Evolutionary conservation across 1,284 basidiomycete species (phyloP).

Genomic region (Cutaneotrichosporon sp.): DNA sequence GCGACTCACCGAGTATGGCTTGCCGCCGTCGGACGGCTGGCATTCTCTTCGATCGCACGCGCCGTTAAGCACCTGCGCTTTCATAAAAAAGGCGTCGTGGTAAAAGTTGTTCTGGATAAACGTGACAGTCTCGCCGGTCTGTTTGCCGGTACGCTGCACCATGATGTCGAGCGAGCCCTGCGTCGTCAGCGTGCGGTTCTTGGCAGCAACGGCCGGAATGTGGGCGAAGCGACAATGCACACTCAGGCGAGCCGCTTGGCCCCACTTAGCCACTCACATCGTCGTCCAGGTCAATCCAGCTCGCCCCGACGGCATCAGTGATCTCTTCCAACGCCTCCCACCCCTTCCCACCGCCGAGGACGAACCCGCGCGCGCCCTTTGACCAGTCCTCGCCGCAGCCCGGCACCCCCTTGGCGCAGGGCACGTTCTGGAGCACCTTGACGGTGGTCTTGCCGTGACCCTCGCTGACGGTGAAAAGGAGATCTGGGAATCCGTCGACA

Average conservation of each 20-base stretch:
- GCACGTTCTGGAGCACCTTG: conserved; percentile 65
- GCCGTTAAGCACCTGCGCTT: conserved; percentile 89
- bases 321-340: conserved; percentile 60
- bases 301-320: conserved; percentile 70
- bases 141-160: conserved; percentile 72
- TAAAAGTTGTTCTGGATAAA: conserved; percentile 98
- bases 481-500: conserved; percentile 90
- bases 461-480: conserved; percentile 60
- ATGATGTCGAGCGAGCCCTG: conserved; percentile 90
- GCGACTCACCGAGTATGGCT: conserved; percentile 63
- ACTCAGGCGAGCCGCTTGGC: neutral
- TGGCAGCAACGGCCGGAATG: too few species aligned
- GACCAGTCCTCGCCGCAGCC: conserved; percentile 27
- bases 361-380: conserved; percentile 54
- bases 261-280: conserved; percentile 60
- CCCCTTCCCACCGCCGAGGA: conserved; percentile 61
- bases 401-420: conserved; percentile 54
- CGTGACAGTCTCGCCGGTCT: conserved; percentile 52
- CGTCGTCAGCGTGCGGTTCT: neutral
- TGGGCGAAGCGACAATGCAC: too few species aligned
- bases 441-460: conserved; percentile 42
- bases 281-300: conserved; percentile 91
- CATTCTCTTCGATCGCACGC: conserved; percentile 76
- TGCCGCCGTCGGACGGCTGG: conserved; percentile 56
- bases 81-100: conserved; percentile 98